A percentile compares a stretch with the other conserved stretches of the same genome.
Conservation (phyloP, 163 green algal species). For the Chlamydomonas reinhardtii region DNA sequence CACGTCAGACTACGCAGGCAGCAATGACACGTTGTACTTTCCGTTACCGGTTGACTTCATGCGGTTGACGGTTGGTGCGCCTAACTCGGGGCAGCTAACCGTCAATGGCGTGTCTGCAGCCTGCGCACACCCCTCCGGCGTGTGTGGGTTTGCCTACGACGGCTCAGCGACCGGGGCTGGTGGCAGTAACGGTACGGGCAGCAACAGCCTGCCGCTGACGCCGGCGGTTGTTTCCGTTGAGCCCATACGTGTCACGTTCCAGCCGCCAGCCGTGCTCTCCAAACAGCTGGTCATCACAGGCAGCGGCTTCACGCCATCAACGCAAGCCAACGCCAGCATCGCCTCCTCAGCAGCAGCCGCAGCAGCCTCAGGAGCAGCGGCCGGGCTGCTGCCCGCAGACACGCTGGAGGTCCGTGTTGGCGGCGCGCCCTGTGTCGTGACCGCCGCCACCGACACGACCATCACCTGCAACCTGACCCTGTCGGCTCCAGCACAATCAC, state of each 20-base stretch:
- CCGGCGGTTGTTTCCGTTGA: constrained; percentile 49
- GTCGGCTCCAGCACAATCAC: too few species aligned
- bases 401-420: neutral
- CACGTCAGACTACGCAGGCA: neutral
- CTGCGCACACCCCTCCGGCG: neutral
- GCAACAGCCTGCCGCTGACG: constrained; percentile 34
- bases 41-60: neutral
- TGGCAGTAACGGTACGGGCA: constrained; percentile 10
- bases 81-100: neutral
- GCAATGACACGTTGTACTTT: neutral
- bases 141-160: neutral
- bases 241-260: constrained; percentile 16
- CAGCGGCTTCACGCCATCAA: neutral
- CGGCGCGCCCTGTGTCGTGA: neutral
- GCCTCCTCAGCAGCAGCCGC: too few species aligned
- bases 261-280: too few species aligned
- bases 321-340: too few species aligned
- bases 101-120: neutral
- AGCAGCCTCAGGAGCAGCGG: neutral
- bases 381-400: too few species aligned
- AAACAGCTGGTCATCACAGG: neutral
- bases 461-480: neutral
- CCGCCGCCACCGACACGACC: neutral
- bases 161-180: too few species aligned
- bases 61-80: neutral